Evolutionary conservation across 805 yeast genomes (phyloP).

Genomic region (Schizosaccharomyces octosporus): DNA sequence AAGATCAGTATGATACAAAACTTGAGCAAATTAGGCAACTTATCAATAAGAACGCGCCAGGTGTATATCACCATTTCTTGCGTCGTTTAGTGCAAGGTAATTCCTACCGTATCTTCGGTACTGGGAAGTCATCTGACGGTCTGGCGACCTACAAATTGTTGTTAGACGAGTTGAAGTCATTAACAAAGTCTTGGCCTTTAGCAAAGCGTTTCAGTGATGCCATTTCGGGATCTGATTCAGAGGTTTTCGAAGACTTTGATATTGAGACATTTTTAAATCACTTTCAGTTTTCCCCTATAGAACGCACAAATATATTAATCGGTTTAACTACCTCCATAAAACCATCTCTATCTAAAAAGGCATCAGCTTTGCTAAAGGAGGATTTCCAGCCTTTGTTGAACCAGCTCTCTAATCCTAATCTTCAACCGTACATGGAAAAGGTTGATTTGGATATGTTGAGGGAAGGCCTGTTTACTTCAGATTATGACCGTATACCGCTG

Average conservation of each 20-base stretch:
- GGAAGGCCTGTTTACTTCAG: slow-evolving; percentile 4
- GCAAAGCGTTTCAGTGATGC: slow-evolving; percentile 5
- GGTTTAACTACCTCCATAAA: not conserved
- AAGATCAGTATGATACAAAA: slow-evolving; percentile 18
- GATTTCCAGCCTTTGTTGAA: not conserved
- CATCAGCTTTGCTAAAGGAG: not conserved
- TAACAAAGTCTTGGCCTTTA: slow-evolving; percentile 4
- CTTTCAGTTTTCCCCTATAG: slow-evolving; percentile 6
- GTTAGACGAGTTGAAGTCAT: slow-evolving; percentile 3
- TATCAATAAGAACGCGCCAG: slow-evolving; percentile 16
- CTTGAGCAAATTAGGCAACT: slow-evolving; percentile 21
- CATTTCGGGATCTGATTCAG: slow-evolving; percentile 10
- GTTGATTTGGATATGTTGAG: not conserved
- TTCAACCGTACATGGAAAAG: not conserved
- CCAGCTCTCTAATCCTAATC: not conserved
- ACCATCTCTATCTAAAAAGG: not conserved
- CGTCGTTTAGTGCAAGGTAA: slow-evolving; percentile 12
- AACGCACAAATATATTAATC: not conserved
- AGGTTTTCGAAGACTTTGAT: slow-evolving; percentile 12
- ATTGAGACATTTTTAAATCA: slow-evolving; percentile 14
- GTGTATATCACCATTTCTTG: slow-evolving; percentile 15
- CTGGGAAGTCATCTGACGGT: slow-evolving; percentile 9
- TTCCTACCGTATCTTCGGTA: slow-evolving; percentile 9
- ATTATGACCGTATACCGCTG: slow-evolving; percentile 4
- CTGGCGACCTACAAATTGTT: slow-evolving; percentile 10